These are phyloP conservation scores for Schizosaccharomyces cryophilus DNA, from an alignment of 805 yeast genomes.

Conservation along the genomic window DNA sequence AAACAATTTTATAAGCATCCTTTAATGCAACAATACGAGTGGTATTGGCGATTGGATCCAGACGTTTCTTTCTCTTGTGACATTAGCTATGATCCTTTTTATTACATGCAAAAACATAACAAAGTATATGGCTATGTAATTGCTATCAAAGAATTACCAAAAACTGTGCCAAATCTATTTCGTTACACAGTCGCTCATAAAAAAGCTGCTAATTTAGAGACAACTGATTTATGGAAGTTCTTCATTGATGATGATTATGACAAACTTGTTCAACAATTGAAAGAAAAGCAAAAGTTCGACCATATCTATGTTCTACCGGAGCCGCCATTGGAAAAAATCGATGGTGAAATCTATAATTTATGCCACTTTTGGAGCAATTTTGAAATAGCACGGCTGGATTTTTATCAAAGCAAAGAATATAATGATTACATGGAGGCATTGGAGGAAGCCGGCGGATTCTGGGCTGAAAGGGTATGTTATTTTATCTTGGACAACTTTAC, in stretches of 20 bases:
- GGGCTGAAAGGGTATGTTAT: conserved; percentile 32
- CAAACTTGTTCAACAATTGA: background rate
- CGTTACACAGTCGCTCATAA: conserved; percentile 44
- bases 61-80: conserved; percentile 52
- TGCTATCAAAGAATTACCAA: conserved; percentile 47
- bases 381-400: conserved; percentile 65
- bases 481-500: background rate
- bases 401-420: conserved; percentile 44
- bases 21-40: conserved; percentile 29
- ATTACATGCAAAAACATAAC: conserved; percentile 52
- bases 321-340: background rate
- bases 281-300: background rate
- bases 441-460: conserved; percentile 61
- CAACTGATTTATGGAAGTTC: conserved; percentile 38
- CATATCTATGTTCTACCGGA: background rate
- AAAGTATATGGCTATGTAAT: conserved; percentile 61
- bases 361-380: conserved; percentile 81
- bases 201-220: conserved; percentile 21
- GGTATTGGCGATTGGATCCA: conserved; percentile 93
- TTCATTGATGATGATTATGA: conserved; percentile 19
- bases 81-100: conserved; percentile 54
- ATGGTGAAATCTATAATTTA: conserved; percentile 43
- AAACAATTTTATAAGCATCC: conserved; percentile 50
- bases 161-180: conserved; percentile 65
- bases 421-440: conserved; percentile 40